Evolutionary conservation across 2,329 filamentous ascomycete genomes (phyloP), one percentile per base, ranked within the genome.

Genomic region (Fusarium irregulare): DNA sequence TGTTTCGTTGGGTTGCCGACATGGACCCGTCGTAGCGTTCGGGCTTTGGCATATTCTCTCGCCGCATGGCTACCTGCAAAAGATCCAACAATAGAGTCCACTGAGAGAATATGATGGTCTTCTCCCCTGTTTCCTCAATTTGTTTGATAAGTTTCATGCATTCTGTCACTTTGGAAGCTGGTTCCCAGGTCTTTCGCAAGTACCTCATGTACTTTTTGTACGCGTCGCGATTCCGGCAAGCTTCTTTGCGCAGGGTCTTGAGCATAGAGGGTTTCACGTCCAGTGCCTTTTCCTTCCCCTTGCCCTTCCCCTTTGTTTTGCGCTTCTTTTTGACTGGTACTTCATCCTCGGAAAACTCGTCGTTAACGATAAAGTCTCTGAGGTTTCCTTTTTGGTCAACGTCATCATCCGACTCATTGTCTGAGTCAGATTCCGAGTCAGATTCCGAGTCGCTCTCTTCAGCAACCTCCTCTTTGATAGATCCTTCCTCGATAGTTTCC

Each of bases 1-100:
- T 81, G 76, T 96, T 93, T 25, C 94, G 92, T 51, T 87, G 81
- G 1, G 83, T 78, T 1, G 91, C 87, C 2, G 85, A 84, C 92
- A 97, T 96, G 64, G 87, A 91, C 41, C 94, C 94, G 75, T 97
- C 93, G 66, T 97, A 91, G 28, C 93, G 89, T 37, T 87, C 86
- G 74, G 88, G 92, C 27, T 85, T 86, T 72, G 89, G 85, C 1
- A 88, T 83, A 14, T 86, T 84, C 8, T 85, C 80, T 8, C 97
- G 85, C 65, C 92, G 87, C 11, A 87, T 85, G 21, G 92, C 96
- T 3, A 92, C 85, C 76, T 95, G 88, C 28, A 97, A 84, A 47
- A 94, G 84, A 68, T 91, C 86, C 11, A 94, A 85, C 76, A 93
- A 91, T 1, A 88, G 87, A 0, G 91, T 93, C 91, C 92, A 94